Conservation (phyloP, 1,284 basidiomycete genomes). For the Apiotrichum veenhuisii region DNA sequence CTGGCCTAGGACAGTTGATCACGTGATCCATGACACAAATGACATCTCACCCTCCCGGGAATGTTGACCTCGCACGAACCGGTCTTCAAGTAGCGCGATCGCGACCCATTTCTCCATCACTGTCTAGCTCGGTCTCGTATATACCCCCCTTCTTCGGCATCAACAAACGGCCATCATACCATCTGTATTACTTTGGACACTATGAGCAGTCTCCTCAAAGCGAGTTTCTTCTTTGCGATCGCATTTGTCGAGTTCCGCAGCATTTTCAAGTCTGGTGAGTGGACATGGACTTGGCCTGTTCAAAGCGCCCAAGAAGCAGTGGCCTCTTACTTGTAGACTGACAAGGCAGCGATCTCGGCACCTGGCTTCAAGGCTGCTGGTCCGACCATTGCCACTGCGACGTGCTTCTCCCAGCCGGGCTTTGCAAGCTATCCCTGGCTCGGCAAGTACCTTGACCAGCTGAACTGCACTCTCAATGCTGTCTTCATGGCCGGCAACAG, state of each 20-base stretch:
- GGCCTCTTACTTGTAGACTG: background rate
- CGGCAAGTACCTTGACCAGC: constrained; percentile 2
- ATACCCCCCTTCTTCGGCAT: too few relatives aligned
- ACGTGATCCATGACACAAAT: too few relatives aligned
- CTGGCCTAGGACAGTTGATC: background rate
- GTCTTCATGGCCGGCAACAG: constrained; percentile 2
- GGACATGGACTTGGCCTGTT: background rate
- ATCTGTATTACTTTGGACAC: background rate
- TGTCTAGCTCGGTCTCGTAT: too few relatives aligned
- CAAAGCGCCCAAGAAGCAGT: background rate
- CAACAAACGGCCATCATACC: too few relatives aligned
- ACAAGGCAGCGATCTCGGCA: background rate
- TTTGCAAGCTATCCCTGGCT: constrained; percentile 2
- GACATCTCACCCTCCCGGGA: too few relatives aligned
- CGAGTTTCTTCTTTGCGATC: background rate
- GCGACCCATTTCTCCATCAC: too few relatives aligned
- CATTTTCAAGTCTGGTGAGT: background rate
- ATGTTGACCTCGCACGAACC: too few relatives aligned
- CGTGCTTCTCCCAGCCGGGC: constrained; percentile 9
- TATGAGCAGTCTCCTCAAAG: background rate
- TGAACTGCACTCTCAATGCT: constrained; percentile 13
- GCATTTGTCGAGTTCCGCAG: background rate
- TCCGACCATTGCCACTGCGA: background rate
- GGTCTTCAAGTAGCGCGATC: too few relatives aligned
- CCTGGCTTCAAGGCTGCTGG: background rate